phyloP scores from a whole-genome alignment of 1,139 yeast species.

The Zygosaccharomyces pseudobailii region DNA sequence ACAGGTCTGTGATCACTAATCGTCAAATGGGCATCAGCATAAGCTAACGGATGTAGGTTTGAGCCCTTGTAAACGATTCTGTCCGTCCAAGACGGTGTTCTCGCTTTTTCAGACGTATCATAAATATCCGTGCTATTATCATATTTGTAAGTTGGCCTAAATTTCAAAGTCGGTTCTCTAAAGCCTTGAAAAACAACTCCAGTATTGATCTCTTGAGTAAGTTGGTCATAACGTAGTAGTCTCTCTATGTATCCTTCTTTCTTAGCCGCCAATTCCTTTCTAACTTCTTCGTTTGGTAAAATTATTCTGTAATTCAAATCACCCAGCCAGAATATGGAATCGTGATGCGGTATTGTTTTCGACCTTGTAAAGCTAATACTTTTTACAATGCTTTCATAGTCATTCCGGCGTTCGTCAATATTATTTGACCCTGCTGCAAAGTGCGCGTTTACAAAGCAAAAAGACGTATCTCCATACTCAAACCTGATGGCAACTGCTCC shows the following conservation, averaged over 20 bases:
- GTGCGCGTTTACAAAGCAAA: conserved; percentile 84
- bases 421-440: conserved; percentile 85
- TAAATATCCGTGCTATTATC: conserved; percentile 75
- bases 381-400: conserved; percentile 58
- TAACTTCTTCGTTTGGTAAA: conserved; percentile 63
- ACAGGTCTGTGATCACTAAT: conserved; percentile 93
- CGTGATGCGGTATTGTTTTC: conserved; percentile 61
- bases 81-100: conserved; percentile 98
- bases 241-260: conserved; percentile 45
- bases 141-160: conserved; percentile 88
- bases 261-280: conserved; percentile 39
- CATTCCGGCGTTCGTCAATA: conserved; percentile 76
- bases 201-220: conserved; percentile 62
- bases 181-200: conserved; percentile 72
- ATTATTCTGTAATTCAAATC: conserved; percentile 85
- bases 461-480: conserved; percentile 64
- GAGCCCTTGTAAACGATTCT: conserved; percentile 64
- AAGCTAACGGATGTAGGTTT: conserved; percentile 51
- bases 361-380: conserved; percentile 46
- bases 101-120: conserved; percentile 84
- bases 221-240: conserved; percentile 70
- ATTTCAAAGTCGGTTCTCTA: conserved; percentile 69
- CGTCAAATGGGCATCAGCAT: conserved; percentile 53
- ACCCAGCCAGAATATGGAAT: conserved; percentile 86
- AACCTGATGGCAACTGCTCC: conserved; percentile 90